Conservation (phyloP, 345 rosid genomes). For the Gossypium anomalum region DNA sequence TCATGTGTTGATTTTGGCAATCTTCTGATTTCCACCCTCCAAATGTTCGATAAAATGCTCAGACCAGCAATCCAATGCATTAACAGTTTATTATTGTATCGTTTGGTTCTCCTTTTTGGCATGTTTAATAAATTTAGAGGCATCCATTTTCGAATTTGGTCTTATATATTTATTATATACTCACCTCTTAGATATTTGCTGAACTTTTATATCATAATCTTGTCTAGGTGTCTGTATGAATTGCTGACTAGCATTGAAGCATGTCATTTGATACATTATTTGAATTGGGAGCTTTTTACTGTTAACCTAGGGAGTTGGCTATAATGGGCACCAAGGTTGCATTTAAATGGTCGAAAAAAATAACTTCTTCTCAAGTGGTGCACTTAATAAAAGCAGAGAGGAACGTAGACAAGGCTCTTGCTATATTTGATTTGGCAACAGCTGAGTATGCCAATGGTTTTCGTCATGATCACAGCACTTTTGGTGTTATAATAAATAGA, state of each 20-base stretch:
- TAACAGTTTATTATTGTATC: background rate
- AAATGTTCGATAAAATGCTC: conserved; percentile 38
- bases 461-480: conserved; percentile 52
- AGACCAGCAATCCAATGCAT: background rate
- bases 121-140: background rate
- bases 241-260: background rate
- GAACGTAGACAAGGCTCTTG: conserved; percentile 48
- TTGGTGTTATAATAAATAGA: conserved; percentile 55
- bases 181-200: background rate
- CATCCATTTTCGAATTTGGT: background rate
- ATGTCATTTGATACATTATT: background rate
- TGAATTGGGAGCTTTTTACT: background rate
- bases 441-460: conserved; percentile 68
- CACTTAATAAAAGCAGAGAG: conserved; percentile 58
- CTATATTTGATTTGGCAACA: conserved; percentile 67
- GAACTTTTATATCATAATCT: background rate
- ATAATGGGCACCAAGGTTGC: conserved; percentile 35
- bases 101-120: background rate
- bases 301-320: conserved; percentile 9
- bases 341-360: conserved; percentile 57
- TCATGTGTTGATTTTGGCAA: background rate
- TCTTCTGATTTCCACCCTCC: conserved; percentile 7
- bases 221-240: background rate
- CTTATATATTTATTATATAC: background rate
- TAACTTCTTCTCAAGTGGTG: conserved; percentile 57